Conservation (phyloP, 106 monocot genomes). For the Ottelia alismoides region DNA sequence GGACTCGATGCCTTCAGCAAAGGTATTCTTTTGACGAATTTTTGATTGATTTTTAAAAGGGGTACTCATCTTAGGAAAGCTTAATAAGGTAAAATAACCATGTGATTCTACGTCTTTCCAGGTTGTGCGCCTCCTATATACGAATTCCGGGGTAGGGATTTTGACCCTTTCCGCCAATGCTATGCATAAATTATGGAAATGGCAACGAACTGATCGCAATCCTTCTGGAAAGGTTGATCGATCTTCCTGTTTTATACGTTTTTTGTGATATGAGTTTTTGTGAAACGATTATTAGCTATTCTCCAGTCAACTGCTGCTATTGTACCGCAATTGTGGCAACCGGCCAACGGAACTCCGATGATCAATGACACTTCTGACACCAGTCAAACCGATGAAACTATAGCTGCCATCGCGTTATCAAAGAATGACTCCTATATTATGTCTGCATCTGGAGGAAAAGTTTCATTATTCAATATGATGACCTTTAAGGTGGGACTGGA, state of each 20-base stretch:
- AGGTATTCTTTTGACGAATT: conserved; percentile 17
- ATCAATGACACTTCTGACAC: conserved; percentile 49
- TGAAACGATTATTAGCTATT: neutral
- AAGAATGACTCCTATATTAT: conserved; percentile 80
- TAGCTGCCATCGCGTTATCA: conserved; percentile 63
- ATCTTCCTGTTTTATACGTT: neutral
- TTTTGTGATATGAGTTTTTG: neutral
- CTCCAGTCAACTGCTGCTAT: conserved; percentile 52
- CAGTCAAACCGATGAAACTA: conserved; percentile 45
- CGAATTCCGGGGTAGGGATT: conserved; percentile 46
- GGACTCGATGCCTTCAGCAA: conserved; percentile 46
- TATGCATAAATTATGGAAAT: conserved; percentile 52
- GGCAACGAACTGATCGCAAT: conserved; percentile 53
- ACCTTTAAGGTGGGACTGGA: conserved; percentile 65
- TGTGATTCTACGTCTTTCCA: conserved; percentile 3
- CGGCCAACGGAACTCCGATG: conserved; percentile 56
- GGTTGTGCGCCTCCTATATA: conserved; percentile 49
- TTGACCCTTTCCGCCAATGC: conserved; percentile 46
- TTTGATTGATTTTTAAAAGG: too few relatives aligned
- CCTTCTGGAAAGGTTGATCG: conserved; percentile 19
- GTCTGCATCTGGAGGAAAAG: conserved; percentile 78
- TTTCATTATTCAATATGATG: conserved; percentile 76
- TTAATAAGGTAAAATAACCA: too few relatives aligned
- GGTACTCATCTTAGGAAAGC: too few relatives aligned
- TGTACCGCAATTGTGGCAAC: conserved; percentile 64